phyloP scores from a whole-genome alignment of 176 grass and related monocot species.

The Panicum miliaceum region DNA sequence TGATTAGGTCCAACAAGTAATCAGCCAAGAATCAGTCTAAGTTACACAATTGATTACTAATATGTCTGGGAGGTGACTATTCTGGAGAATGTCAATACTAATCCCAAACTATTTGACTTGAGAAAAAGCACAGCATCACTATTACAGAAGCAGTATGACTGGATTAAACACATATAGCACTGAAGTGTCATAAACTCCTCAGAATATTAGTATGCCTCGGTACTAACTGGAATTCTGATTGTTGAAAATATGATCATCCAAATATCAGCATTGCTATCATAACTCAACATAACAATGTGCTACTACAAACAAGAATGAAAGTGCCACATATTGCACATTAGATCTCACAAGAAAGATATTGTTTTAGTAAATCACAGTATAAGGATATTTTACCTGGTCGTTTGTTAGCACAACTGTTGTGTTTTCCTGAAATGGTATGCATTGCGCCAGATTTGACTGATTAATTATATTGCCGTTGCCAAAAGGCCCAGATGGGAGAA shows the following conservation, averaged over 20 bases:
- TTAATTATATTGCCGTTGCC: slow-evolving; percentile 49
- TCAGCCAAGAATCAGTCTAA: slow-evolving; percentile 5
- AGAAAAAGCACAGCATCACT: slow-evolving; percentile 8
- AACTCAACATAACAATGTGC: neutral
- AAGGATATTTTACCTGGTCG: slow-evolving; percentile 64
- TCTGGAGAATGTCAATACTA: slow-evolving; percentile 19
- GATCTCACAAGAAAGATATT: neutral
- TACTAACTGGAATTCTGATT: slow-evolving; percentile 7
- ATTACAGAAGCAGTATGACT: slow-evolving; percentile 22
- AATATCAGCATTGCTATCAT: slow-evolving; percentile 23
- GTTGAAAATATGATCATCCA: slow-evolving; percentile 31
- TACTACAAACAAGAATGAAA: slow-evolving; percentile 11
- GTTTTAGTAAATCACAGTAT: slow-evolving; percentile 37
- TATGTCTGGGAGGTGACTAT: slow-evolving; percentile 5
- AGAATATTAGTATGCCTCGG: neutral
- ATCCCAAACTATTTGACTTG: neutral
- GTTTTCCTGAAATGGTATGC: slow-evolving; percentile 92
- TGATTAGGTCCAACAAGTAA: slow-evolving; percentile 33
- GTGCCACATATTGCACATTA: slow-evolving; percentile 25
- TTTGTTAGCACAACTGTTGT: slow-evolving; percentile 75
- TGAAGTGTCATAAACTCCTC: slow-evolving; percentile 12
- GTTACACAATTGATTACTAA: slow-evolving; percentile 4
- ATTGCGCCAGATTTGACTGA: slow-evolving; percentile 66
- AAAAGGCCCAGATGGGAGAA: slow-evolving; percentile 66
- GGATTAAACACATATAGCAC: neutral